Conservation (phyloP, 352 stramenopile species). For the Pythium aristosporum region DNA sequence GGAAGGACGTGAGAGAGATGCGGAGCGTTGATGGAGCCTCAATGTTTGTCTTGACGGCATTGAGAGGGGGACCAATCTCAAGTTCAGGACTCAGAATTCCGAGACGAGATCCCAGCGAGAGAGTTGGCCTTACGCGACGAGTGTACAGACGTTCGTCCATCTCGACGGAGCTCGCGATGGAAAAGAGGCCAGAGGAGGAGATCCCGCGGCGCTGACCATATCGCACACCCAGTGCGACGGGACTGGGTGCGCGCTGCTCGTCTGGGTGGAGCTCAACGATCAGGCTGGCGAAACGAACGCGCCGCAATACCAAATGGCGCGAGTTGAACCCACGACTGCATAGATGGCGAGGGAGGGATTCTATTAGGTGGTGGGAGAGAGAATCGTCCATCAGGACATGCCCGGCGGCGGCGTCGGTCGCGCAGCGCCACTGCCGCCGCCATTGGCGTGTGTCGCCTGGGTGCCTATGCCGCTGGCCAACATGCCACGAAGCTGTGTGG, state of each 20-base stretch:
- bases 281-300: not conserved
- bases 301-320: constrained; percentile 1
- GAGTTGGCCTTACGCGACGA: too few relatives aligned
- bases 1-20: not conserved
- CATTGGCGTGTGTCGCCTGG: not conserved
- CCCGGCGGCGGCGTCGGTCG: constrained; percentile 45
- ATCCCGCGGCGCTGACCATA: too few relatives aligned
- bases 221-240: not conserved
- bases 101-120: too few relatives aligned
- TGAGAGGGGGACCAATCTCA: too few relatives aligned
- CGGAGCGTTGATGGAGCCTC: too few relatives aligned
- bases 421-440: not conserved
- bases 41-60: too few relatives aligned
- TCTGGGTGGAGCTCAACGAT: not conserved
- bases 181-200: too few relatives aligned
- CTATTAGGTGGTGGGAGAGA: constrained; percentile 4
- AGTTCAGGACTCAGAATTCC: too few relatives aligned
- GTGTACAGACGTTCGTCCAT: too few relatives aligned
- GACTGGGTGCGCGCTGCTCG: not conserved
- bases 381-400: constrained; percentile 41
- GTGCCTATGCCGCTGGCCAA: not conserved
- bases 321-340: constrained; percentile 12
- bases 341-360: not conserved
- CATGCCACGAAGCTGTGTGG: constrained; percentile 22
- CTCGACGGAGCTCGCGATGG: too few relatives aligned